phyloP scores from a whole-genome alignment of 106 monocot species.

The Vanilla planifolia region DNA sequence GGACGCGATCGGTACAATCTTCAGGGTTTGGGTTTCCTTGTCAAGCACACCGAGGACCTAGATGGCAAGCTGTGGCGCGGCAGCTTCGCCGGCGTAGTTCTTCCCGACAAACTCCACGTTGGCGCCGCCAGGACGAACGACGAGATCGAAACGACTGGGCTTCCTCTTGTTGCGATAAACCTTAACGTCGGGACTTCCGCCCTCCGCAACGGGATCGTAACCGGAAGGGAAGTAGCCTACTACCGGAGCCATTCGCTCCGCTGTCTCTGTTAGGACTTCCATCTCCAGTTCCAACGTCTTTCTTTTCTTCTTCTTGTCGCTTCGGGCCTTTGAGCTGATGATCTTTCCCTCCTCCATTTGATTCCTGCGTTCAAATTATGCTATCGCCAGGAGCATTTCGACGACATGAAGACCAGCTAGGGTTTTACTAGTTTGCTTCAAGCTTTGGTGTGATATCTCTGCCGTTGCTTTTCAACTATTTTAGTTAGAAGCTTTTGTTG shows the following conservation, averaged over 20 bases:
- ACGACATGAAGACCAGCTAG: too few species aligned
- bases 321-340: neutral
- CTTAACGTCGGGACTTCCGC: slow-evolving; percentile 10
- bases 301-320: slow-evolving; percentile 23
- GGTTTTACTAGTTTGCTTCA: too few species aligned
- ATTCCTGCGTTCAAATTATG: too few species aligned
- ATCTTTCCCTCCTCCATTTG: neutral
- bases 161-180: slow-evolving; percentile 34
- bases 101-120: slow-evolving; percentile 70
- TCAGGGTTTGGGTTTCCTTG: slow-evolving; percentile 59
- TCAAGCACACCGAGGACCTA: slow-evolving; percentile 91
- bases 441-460: too few species aligned
- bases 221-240: slow-evolving; percentile 90
- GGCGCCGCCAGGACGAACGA: slow-evolving; percentile 36
- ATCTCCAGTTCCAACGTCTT: slow-evolving; percentile 26
- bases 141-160: slow-evolving; percentile 38
- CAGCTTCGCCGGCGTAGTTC: slow-evolving; percentile 78
- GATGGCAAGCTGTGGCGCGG: slow-evolving; percentile 46
- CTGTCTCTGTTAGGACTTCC: slow-evolving; percentile 29
- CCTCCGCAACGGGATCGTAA: slow-evolving; percentile 36
- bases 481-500: too few species aligned
- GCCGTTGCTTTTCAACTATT: too few species aligned
- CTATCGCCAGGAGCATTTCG: too few species aligned
- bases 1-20: slow-evolving; percentile 67
- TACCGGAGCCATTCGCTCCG: slow-evolving; percentile 41